Evolutionary conservation across 495 filamentous ascomycete species (phyloP).

Genomic region (Viridothelium virens): DNA sequence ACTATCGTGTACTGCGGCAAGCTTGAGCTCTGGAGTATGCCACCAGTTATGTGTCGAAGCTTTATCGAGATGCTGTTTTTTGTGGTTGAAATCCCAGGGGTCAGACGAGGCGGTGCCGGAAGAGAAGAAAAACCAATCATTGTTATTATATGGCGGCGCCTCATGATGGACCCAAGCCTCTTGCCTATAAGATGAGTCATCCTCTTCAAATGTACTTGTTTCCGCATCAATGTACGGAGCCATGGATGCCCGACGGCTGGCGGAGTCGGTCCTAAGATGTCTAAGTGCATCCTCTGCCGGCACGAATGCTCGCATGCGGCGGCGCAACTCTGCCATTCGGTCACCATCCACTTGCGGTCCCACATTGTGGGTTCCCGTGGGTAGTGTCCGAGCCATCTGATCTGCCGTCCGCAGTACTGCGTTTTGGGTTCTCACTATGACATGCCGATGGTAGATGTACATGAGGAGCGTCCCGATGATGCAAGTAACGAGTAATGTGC

Average conservation of each 20-base stretch:
- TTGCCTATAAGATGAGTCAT: neutral
- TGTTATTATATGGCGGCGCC: neutral
- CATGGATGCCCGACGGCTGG: neutral
- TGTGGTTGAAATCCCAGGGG: slow-evolving; percentile 2
- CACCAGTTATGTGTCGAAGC: neutral
- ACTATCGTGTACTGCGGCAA: neutral
- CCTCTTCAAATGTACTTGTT: neutral
- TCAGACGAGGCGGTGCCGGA: neutral
- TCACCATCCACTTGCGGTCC: neutral
- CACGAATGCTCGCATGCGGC: slow-evolving; percentile 6
- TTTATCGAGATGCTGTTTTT: neutral
- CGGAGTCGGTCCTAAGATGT: neutral
- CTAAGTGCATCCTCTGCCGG: neutral
- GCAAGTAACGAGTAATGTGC: neutral
- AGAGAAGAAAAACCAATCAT: slow-evolving; percentile 2
- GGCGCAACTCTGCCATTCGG: slow-evolving; percentile 2
- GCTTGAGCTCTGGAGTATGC: slow-evolving; percentile 1
- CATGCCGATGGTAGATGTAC: neutral
- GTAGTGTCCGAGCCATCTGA: neutral
- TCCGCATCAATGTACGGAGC: neutral
- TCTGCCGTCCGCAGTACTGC: neutral
- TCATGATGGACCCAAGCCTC: neutral
- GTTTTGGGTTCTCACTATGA: neutral
- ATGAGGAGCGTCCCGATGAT: neutral
- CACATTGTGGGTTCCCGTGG: neutral